A percentile compares a stretch with the other conserved stretches of the same genome.
Conservation (phyloP, 768 basidiomycete species). For the Piloderma croceum region DNA sequence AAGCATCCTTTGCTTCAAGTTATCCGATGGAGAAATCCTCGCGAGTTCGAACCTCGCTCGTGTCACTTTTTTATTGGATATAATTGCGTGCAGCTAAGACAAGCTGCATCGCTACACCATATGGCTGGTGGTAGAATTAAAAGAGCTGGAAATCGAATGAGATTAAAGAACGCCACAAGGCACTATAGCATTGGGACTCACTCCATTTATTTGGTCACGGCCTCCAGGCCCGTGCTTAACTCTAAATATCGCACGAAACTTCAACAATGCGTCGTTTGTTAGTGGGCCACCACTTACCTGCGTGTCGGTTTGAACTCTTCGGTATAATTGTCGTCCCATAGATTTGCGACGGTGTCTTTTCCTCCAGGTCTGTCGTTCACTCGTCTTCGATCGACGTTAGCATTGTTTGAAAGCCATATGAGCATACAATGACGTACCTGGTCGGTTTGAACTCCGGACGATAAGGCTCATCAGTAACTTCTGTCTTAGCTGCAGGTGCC, state of each 20-base stretch:
- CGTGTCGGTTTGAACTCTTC: constrained; percentile 65
- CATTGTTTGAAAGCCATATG: too few relatives aligned
- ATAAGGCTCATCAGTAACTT: constrained; percentile 27
- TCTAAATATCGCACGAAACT: constrained; percentile 33
- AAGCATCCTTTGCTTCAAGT: constrained; percentile 44
- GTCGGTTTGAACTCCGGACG: constrained; percentile 41
- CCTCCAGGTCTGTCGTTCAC: constrained; percentile 29
- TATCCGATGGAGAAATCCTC: constrained; percentile 84
- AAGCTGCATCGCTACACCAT: too few relatives aligned
- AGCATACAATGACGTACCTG: constrained; percentile 34
- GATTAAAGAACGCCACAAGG: too few relatives aligned
- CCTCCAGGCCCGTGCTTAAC: constrained; percentile 69
- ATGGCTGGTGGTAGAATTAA: too few relatives aligned
- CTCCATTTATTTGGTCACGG: constrained; percentile 48
- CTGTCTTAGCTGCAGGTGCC: constrained; percentile 7
- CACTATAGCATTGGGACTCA: constrained; percentile 23
- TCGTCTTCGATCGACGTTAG: too few relatives aligned
- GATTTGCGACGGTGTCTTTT: constrained; percentile 18
- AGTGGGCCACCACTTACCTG: constrained; percentile 35
- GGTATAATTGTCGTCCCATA: constrained; percentile 43
- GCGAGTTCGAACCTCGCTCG: constrained; percentile 91
- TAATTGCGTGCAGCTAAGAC: too few relatives aligned
- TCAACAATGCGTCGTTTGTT: too few relatives aligned
- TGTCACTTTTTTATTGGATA: constrained; percentile 42
- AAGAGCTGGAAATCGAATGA: too few relatives aligned